A percentile compares a stretch with the other conserved stretches of the same genome.
These are phyloP conservation scores for Clavaria fumosa DNA, from an alignment of 768 basidiomycete genomes.

Conservation along the genomic window DNA sequence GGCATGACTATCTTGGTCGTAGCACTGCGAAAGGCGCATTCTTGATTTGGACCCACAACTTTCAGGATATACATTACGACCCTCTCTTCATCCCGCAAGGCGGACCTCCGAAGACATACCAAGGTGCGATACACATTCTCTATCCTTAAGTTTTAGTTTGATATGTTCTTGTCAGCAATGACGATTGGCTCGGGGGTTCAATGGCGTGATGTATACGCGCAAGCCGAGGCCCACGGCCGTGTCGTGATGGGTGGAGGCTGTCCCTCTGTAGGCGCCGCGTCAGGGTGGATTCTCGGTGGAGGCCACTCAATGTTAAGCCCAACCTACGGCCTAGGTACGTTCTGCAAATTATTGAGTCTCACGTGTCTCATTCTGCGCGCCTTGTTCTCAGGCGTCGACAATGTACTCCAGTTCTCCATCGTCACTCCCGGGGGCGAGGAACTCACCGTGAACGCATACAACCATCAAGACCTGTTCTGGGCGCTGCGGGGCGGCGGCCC, in stretches of 20 bases:
- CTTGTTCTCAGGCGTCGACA: conserved; percentile 26
- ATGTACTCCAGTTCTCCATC: conserved; percentile 28
- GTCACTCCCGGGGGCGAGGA: conserved; percentile 28
- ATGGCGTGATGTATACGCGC: conserved; percentile 28
- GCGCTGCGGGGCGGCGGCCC: conserved; percentile 38
- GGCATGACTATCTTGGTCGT: conserved; percentile 26
- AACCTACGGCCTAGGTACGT: conserved; percentile 26
- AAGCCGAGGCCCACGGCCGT: conserved; percentile 23
- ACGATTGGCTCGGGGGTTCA: conserved; percentile 30
- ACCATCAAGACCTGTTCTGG: conserved; percentile 35
- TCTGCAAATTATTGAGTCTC: background rate
- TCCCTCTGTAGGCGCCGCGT: conserved; percentile 28
- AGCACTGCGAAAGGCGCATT: conserved; percentile 24
- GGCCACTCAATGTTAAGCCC: conserved; percentile 29
- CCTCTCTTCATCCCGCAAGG: conserved; percentile 20
- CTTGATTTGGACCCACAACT: conserved; percentile 26
- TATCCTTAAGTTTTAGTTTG: background rate
- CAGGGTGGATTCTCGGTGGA: conserved; percentile 34
- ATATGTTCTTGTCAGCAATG: conserved; percentile 11
- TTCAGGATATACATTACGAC: conserved; percentile 23
- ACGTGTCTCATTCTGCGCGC: background rate
- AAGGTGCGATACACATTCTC: conserved; percentile 8
- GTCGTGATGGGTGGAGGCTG: conserved; percentile 32
- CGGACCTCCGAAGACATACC: conserved; percentile 11
- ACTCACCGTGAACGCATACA: conserved; percentile 24